Evolutionary conservation across 495 filamentous ascomycete genomes (phyloP).

Genomic region (Xylaria palmicola): DNA sequence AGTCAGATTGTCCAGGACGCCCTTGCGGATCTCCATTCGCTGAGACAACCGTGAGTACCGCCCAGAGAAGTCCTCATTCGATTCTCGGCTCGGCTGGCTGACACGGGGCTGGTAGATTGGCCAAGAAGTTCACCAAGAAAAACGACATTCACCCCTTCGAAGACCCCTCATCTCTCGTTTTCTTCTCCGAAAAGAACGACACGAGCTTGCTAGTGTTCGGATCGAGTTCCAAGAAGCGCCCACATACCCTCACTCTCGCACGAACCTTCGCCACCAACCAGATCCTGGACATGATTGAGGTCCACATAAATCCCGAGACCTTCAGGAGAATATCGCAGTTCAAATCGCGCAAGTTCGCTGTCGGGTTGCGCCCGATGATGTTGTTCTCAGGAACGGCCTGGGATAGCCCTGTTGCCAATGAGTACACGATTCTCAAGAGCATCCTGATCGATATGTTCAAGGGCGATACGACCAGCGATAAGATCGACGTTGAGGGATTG

Average conservation of each 20-base stretch:
- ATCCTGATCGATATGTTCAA: conserved; percentile 90
- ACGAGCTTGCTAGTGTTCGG: conserved; percentile 73
- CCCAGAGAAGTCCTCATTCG: neutral
- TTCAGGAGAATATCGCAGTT: conserved; percentile 71
- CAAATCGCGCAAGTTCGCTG: conserved; percentile 75
- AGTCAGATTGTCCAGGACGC: conserved; percentile 76
- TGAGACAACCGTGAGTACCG: conserved; percentile 62
- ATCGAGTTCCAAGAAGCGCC: conserved; percentile 86
- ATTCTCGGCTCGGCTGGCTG: neutral
- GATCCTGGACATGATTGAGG: conserved; percentile 90
- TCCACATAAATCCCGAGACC: conserved; percentile 67
- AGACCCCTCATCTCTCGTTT: conserved; percentile 79
- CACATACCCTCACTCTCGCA: conserved; percentile 80
- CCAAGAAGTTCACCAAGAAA: conserved; percentile 90
- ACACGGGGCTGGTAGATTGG: conserved; percentile 38
- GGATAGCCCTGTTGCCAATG: conserved; percentile 69
- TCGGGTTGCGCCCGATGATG: conserved; percentile 85
- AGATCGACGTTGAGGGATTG: conserved; percentile 90
- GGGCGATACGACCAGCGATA: conserved; percentile 56
- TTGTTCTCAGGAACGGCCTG: conserved; percentile 81
- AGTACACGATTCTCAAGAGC: conserved; percentile 80
- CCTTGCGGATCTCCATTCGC: conserved; percentile 74
- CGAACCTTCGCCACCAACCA: conserved; percentile 74
- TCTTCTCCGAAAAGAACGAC: conserved; percentile 95
- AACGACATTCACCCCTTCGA: conserved; percentile 94